Evolutionary conservation across 2,329 filamentous ascomycete species (phyloP).

Genomic region (Pestalotiopsis sp.): DNA sequence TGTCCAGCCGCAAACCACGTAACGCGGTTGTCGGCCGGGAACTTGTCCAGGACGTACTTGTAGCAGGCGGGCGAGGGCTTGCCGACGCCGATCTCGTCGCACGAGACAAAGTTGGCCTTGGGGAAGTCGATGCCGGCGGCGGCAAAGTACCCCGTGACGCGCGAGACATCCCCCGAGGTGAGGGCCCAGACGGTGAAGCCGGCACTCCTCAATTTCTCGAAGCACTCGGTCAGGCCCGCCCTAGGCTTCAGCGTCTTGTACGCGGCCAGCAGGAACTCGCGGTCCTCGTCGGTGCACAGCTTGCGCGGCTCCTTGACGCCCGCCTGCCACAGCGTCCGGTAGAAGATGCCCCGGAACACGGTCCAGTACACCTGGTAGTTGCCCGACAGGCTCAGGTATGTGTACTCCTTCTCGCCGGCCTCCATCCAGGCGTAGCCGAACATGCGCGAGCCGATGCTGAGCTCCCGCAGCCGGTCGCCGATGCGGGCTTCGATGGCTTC

Average conservation of each 20-base stretch:
- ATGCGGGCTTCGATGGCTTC: conserved; percentile 43
- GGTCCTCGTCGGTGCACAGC: conserved; percentile 46
- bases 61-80: conserved; percentile 56
- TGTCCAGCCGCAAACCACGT: conserved; percentile 63
- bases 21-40: conserved; percentile 39
- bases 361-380: conserved; percentile 45
- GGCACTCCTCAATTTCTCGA: conserved; percentile 42
- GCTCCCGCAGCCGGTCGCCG: conserved; percentile 39
- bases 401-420: conserved; percentile 51
- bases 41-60: conserved; percentile 26
- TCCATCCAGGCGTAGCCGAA: conserved; percentile 52
- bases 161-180: conserved; percentile 51
- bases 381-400: conserved; percentile 47
- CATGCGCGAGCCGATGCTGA: conserved; percentile 42
- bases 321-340: conserved; percentile 47
- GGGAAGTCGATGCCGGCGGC: conserved; percentile 52
- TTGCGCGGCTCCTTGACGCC: conserved; percentile 45
- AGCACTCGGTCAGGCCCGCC: conserved; percentile 42
- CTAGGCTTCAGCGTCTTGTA: conserved; percentile 41
- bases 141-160: conserved; percentile 56
- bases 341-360: conserved; percentile 48
- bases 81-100: conserved; percentile 50
- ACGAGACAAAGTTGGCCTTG: conserved; percentile 51
- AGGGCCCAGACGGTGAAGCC: conserved; percentile 59
- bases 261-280: conserved; percentile 39